A percentile compares a stretch with the other conserved stretches of the same genome.
phyloP scores from a whole-genome alignment of 1,284 basidiomycete genomes.

The Polyporus tsugae region DNA sequence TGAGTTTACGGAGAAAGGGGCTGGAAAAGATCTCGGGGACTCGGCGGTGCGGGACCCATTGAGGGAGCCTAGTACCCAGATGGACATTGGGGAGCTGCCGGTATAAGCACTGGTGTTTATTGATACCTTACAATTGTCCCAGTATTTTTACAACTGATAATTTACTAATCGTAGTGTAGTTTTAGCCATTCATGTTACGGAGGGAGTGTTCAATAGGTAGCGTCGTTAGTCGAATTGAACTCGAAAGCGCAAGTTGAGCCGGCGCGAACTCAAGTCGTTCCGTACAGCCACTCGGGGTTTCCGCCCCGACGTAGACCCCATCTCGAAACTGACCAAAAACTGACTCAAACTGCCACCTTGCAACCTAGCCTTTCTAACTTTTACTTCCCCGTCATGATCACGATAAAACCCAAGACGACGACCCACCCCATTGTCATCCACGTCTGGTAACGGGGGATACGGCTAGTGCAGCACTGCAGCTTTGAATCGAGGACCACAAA shows the following conservation, averaged over 20 bases:
- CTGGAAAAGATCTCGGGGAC: not conserved
- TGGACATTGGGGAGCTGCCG: constrained; percentile 5
- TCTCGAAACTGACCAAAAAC: too few relatives aligned
- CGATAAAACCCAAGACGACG: not conserved
- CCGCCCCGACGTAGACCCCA: not conserved
- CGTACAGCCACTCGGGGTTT: not conserved
- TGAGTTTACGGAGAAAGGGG: constrained; percentile 10
- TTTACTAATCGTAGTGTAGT: not conserved
- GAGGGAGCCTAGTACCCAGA: not conserved
- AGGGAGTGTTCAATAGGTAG: too few relatives aligned
- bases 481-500: too few relatives aligned
- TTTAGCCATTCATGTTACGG: not conserved
- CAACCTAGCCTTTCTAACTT: too few relatives aligned
- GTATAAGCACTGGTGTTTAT: not conserved
- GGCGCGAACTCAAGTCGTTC: not conserved
- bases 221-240: too few relatives aligned
- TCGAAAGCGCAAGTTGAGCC: too few relatives aligned
- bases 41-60: not conserved
- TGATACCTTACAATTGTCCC: not conserved
- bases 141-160: not conserved
- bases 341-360: too few relatives aligned
- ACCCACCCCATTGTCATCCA: not conserved
- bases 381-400: not conserved
- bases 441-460: not conserved
- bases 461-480: too few relatives aligned